A percentile compares a stretch with the other conserved stretches of the same genome.
These are phyloP conservation scores for Penicillium ochrochloron DNA, from an alignment of 495 filamentous ascomycete species.

Conservation along the genomic window DNA sequence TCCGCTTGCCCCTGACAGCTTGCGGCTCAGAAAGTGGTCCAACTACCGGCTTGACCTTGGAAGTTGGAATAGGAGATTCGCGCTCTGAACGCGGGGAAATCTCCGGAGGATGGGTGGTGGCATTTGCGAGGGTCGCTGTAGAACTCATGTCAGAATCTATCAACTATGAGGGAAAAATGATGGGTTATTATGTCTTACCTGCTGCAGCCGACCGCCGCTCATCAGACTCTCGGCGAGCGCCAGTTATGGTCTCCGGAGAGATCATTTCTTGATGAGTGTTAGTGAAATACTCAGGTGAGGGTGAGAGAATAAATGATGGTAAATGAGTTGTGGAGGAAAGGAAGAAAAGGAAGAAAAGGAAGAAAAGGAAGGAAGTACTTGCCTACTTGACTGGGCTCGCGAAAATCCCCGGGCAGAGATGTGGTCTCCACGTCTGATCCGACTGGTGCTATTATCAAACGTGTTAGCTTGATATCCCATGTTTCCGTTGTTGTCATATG, in stretches of 20 bases:
- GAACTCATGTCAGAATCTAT: background rate
- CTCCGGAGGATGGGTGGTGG: background rate
- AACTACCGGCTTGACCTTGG: background rate
- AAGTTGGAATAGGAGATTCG: background rate
- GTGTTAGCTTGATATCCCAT: background rate
- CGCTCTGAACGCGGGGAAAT: conserved; percentile 5
- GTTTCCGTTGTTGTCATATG: background rate
- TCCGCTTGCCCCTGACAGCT: background rate
- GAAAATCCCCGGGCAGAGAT: background rate
- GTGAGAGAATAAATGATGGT: background rate
- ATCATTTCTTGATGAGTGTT: background rate
- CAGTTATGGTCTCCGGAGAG: background rate
- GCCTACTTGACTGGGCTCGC: background rate
- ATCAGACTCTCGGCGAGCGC: background rate
- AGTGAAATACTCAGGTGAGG: background rate
- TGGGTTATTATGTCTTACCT: background rate
- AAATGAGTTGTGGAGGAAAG: background rate
- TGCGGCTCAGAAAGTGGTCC: background rate
- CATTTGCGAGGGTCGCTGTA: background rate
- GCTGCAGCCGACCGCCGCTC: background rate
- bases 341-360: too few species aligned
- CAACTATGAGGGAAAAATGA: background rate
- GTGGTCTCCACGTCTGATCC: background rate
- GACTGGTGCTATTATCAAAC: background rate
- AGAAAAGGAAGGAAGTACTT: background rate